Evolutionary conservation across 164 flowering plant species (phyloP).

Genomic region (Hamamelis virginiana): DNA sequence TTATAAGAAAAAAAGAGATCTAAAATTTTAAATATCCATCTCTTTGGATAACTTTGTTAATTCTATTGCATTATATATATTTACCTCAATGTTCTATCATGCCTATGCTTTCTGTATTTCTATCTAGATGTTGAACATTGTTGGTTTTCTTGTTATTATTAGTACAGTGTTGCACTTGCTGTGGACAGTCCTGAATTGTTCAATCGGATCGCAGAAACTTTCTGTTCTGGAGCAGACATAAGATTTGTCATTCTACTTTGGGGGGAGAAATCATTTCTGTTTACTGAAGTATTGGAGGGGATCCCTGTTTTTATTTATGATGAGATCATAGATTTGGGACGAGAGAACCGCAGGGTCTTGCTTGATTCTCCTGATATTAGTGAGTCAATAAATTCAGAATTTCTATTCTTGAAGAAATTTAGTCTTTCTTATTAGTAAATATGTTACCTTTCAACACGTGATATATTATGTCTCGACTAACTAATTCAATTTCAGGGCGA

Average conservation of each 20-base stretch:
- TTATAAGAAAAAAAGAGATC: too few species aligned
- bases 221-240: slow-evolving; percentile 42
- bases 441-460: not conserved
- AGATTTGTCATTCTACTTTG: slow-evolving; percentile 78
- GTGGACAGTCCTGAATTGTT: slow-evolving; percentile 76
- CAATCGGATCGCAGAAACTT: slow-evolving; percentile 55
- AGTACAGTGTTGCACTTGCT: slow-evolving; percentile 73
- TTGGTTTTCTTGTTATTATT: slow-evolving; percentile 12
- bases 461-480: slow-evolving; percentile 1
- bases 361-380: slow-evolving; percentile 50
- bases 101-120: not conserved
- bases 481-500: slow-evolving; percentile 41
- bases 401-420: too few species aligned
- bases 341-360: slow-evolving; percentile 44
- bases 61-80: not conserved
- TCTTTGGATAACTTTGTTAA: not conserved
- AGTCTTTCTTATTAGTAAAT: not conserved
- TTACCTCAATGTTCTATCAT: not conserved
- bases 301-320: slow-evolving; percentile 56
- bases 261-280: slow-evolving; percentile 77
- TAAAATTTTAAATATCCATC: not conserved
- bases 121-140: slow-evolving; percentile 1
- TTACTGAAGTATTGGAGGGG: slow-evolving; percentile 22
- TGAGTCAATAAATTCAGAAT: slow-evolving; percentile 27
- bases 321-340: slow-evolving; percentile 67